Evolutionary conservation across 768 basidiomycete genomes (phyloP).

Genomic region (Leucocoprinus birnbaumii): DNA sequence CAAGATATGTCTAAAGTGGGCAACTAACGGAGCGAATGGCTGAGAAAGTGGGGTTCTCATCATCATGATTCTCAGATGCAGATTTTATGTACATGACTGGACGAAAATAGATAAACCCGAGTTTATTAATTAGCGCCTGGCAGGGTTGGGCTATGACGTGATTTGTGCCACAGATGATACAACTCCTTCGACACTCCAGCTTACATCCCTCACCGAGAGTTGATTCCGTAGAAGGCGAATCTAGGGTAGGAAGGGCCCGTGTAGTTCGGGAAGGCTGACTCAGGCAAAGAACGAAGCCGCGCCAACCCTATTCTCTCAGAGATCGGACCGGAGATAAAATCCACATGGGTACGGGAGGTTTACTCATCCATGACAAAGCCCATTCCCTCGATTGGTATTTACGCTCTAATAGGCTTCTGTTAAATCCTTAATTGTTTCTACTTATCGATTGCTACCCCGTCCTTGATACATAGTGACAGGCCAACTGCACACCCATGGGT

Average conservation of each 20-base stretch:
- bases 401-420: not conserved
- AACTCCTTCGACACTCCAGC: not conserved
- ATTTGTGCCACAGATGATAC: conserved; percentile 19
- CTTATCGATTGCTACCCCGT: not conserved
- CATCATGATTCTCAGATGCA: not conserved
- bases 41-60: conserved; percentile 23
- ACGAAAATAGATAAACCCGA: not conserved
- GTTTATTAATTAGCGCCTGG: not conserved
- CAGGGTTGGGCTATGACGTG: conserved; percentile 19
- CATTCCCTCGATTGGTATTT: conserved; percentile 6
- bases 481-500: conserved; percentile 58
- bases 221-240: not conserved
- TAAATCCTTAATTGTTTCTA: not conserved
- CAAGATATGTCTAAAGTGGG: conserved; percentile 86
- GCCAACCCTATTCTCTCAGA: not conserved
- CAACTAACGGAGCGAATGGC: conserved; percentile 72
- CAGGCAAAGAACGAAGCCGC: not conserved
- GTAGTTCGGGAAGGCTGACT: conserved; percentile 1
- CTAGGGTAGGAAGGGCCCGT: not conserved
- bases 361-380: conserved; percentile 12
- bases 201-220: not conserved
- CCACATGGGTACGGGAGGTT: conserved; percentile 13
- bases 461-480: not conserved
- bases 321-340: conserved; percentile 19
- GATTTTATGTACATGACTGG: not conserved